Evolutionary conservation across 257 asterid genomes (phyloP), one percentile per base, ranked within the genome.

Genomic region (Capsicum pubescens): DNA sequence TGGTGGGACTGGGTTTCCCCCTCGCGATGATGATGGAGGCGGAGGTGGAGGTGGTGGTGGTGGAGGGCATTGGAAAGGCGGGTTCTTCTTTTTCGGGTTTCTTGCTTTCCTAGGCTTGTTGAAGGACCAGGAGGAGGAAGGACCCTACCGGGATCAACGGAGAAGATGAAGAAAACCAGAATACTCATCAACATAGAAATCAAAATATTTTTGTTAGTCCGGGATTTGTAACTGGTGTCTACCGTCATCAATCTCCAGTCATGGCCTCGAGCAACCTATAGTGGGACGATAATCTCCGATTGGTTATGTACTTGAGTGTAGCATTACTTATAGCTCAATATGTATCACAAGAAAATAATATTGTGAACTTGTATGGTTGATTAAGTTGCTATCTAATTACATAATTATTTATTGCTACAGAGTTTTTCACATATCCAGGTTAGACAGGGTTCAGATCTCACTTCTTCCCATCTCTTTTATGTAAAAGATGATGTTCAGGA

Each of bases 41-140:
- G 98, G 97, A 0, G 98, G 98, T 0, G 98, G 97, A 0, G 97
- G 98, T 0, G 97, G 97, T 0, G 97, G 97, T 1, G 98, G 98
- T 0, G 98, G 98, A 5, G 96, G 98, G 63, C 81, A 86, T 83
- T 95, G 93, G 92, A 90, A 95, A 0, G 98, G 98, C 16, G 98
- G 98, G 11, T 95, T 92, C 93, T 93, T 93, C 92, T 87, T 93
- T 83, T 94, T 94, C 3, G 97, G 95, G 16, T 93, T 94, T 83
- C 95, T 94, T 87, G 96, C 93, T 83, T 88, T 95, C 58, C 83
- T 95, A 82, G 93, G 97, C 44, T 84, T 93, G 69, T 81, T 95
- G 77, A 95, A 90, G 88, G 98, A 94, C 87, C 87, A 89, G 88
- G 98, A 94, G 84, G 87, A 87, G 8, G 94, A 92, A 80, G 93